These are phyloP conservation scores for Phytophthora pini DNA, from an alignment of 352 stramenopile genomes.

Conservation along the genomic window DNA sequence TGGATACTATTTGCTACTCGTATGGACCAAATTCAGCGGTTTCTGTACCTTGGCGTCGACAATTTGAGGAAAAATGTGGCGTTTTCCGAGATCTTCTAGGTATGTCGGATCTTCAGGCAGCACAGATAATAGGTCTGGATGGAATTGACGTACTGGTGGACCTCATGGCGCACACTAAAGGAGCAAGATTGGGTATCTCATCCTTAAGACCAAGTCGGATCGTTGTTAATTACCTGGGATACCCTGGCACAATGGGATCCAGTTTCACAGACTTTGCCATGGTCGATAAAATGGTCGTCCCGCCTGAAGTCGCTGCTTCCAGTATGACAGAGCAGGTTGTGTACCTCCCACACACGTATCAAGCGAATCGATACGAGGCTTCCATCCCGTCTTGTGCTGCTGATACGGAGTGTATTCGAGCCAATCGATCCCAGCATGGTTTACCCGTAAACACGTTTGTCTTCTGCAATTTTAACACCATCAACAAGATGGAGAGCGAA, in stretches of 20 bases:
- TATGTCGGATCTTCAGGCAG: constrained; percentile 59
- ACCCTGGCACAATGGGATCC: constrained; percentile 88
- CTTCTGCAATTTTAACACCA: constrained; percentile 95
- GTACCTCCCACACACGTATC: constrained; percentile 92
- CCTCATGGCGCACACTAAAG: constrained; percentile 92
- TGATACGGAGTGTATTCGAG: constrained; percentile 22
- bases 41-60: constrained; percentile 58
- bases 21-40: constrained; percentile 81
- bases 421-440: constrained; percentile 26
- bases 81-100: constrained; percentile 71
- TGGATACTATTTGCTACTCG: constrained; percentile 76
- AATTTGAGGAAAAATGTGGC: constrained; percentile 57
- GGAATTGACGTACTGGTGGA: constrained; percentile 89
- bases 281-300: constrained; percentile 71
- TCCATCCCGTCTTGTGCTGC: constrained; percentile 38
- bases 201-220: constrained; percentile 67
- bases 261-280: constrained; percentile 80
- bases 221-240: constrained; percentile 92
- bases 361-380: constrained; percentile 88
- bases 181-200: constrained; percentile 67
- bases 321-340: constrained; percentile 86
- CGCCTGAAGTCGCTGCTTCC: constrained; percentile 49
- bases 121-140: constrained; percentile 59
- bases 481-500: constrained; percentile 94
- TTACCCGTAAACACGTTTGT: constrained; percentile 48